A percentile compares a stretch with the other conserved stretches of the same genome.
Evolutionary conservation across 495 filamentous ascomycete species (phyloP).

Genomic region (Penicillium canariense): DNA sequence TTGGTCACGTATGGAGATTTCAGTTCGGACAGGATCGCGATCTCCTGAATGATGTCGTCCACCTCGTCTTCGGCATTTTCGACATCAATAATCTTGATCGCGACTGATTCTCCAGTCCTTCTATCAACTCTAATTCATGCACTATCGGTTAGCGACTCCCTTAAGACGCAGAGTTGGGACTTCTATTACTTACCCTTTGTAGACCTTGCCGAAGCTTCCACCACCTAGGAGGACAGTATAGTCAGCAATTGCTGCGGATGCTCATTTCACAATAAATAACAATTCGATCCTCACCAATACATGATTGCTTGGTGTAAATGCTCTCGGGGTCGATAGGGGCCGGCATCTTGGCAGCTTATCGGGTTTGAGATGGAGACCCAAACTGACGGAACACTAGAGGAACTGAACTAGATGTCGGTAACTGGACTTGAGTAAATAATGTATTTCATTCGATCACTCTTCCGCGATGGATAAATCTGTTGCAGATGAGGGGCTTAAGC

Average conservation of each 20-base stretch:
- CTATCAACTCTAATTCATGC: slow-evolving; percentile 65
- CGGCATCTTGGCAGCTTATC: slow-evolving; percentile 33
- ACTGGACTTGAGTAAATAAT: neutral
- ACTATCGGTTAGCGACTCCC: neutral
- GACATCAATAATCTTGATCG: slow-evolving; percentile 96
- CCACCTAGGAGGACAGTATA: slow-evolving; percentile 49
- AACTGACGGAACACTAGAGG: slow-evolving; percentile 4
- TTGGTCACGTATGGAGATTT: slow-evolving; percentile 93
- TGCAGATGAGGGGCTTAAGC: neutral
- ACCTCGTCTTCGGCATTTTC: slow-evolving; percentile 98
- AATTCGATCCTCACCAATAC: slow-evolving; percentile 66
- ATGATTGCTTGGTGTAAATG: slow-evolving; percentile 89
- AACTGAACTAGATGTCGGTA: neutral
- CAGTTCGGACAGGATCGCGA: slow-evolving; percentile 90
- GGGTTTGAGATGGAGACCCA: neutral
- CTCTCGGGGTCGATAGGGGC: slow-evolving; percentile 71
- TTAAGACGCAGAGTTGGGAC: neutral
- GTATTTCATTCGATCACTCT: neutral
- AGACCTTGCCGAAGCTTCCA: slow-evolving; percentile 93
- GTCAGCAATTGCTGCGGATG: slow-evolving; percentile 4
- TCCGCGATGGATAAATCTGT: neutral
- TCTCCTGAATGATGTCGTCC: slow-evolving; percentile 98
- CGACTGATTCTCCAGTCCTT: slow-evolving; percentile 78
- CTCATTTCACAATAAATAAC: neutral
- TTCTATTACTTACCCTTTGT: slow-evolving; percentile 70